Evolutionary conservation across 129 eudicot species (phyloP).

Genomic region (Centella asiatica): DNA sequence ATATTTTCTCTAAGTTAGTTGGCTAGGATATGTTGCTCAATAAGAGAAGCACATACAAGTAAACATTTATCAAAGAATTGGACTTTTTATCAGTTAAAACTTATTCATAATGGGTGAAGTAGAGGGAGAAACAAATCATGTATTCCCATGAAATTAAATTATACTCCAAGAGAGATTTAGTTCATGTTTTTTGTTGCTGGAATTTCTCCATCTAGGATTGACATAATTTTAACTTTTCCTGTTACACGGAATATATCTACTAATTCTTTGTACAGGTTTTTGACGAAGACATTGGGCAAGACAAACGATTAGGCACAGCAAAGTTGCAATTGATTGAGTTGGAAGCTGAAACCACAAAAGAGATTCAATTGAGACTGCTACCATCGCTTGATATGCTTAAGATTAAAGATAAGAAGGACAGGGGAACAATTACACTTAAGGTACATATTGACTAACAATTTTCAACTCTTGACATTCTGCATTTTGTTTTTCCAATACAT

Average conservation of each 20-base stretch:
- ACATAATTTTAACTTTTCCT: neutral
- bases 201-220: neutral
- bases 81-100: no score
- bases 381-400: constrained; percentile 89
- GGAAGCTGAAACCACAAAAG: constrained; percentile 59
- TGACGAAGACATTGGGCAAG: constrained; percentile 89
- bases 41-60: neutral
- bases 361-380: constrained; percentile 52
- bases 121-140: neutral
- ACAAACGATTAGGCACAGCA: constrained; percentile 70
- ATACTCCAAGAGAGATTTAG: neutral
- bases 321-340: constrained; percentile 61
- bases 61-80: neutral
- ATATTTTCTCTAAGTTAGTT: neutral
- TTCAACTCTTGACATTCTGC: neutral
- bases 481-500: neutral
- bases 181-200: neutral
- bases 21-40: neutral
- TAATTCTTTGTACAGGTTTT: constrained; percentile 46
- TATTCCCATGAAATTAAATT: neutral
- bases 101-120: no score
- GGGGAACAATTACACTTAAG: constrained; percentile 81
- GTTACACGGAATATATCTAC: neutral
- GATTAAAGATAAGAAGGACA: constrained; percentile 89
- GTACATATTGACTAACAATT: constrained; percentile 20